Conservation (phyloP, 1,139 yeast species). For the Candida sanyaensis region DNA sequence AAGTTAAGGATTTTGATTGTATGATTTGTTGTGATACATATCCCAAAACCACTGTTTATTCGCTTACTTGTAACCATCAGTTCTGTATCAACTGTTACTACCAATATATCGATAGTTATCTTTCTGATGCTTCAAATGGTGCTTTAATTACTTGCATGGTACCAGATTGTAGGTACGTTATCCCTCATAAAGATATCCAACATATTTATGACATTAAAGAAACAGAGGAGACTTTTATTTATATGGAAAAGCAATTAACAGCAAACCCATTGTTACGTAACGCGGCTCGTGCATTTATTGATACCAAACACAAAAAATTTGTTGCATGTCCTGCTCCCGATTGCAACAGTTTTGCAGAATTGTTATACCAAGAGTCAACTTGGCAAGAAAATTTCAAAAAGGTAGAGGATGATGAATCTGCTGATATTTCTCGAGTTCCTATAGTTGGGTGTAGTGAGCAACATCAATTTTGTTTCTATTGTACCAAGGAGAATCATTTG, state of each 20-base stretch:
- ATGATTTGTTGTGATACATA: conserved; percentile 69
- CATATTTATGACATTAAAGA: conserved; percentile 15
- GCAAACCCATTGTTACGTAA: conserved; percentile 21
- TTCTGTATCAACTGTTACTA: conserved; percentile 71
- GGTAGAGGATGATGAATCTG: conserved; percentile 23
- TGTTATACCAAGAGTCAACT: neutral
- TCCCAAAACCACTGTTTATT: conserved; percentile 42
- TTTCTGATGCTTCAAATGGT: conserved; percentile 48
- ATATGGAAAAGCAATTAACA: conserved; percentile 9
- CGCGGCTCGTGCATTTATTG: conserved; percentile 53
- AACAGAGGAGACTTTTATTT: conserved; percentile 4
- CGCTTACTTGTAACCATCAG: conserved; percentile 67
- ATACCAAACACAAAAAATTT: conserved; percentile 46
- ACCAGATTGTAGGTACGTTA: conserved; percentile 31
- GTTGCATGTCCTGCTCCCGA: conserved; percentile 91
- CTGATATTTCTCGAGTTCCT: conserved; percentile 43
- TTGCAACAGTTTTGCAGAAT: conserved; percentile 59
- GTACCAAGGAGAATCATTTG: conserved; percentile 75
- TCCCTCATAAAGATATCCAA: conserved; percentile 35
- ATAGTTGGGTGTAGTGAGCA: conserved; percentile 66
- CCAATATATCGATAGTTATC: conserved; percentile 49
- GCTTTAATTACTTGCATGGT: conserved; percentile 70
- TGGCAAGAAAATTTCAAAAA: neutral
- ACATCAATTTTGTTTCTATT: conserved; percentile 79
- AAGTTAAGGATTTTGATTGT: conserved; percentile 47